A percentile compares a stretch with the other conserved stretches of the same genome.
phyloP scores from a whole-genome alignment of 2,329 filamentous ascomycete genomes.

The Penicillium brevicompactum region DNA sequence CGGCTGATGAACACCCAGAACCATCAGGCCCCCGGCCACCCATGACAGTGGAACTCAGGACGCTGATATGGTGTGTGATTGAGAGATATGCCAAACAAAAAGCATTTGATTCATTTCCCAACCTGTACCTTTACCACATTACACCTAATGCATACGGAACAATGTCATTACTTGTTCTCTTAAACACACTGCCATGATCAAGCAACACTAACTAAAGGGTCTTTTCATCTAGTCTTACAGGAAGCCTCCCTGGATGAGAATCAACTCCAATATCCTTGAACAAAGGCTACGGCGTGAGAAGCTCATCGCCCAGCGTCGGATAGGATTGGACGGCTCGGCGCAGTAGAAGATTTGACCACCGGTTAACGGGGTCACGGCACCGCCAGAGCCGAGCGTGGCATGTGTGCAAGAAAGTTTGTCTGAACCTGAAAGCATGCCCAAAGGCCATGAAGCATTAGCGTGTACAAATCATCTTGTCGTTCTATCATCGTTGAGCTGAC shows the following conservation, averaged over 20 bases:
- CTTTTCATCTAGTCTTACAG: slow-evolving; percentile 7
- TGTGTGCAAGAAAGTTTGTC: too few species aligned
- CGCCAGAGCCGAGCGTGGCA: too few species aligned
- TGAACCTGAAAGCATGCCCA: too few species aligned
- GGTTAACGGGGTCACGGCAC: too few species aligned
- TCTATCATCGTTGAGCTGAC: too few species aligned
- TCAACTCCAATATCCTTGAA: slow-evolving; percentile 37
- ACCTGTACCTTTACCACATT: slow-evolving; percentile 1
- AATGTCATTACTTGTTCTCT: background rate
- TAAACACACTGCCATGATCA: background rate
- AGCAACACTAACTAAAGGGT: background rate
- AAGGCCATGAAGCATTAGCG: too few species aligned
- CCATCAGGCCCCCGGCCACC: slow-evolving; percentile 11
- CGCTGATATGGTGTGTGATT: slow-evolving; percentile 37
- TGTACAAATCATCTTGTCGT: too few species aligned
- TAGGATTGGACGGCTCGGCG: too few species aligned
- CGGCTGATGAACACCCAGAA: slow-evolving; percentile 41
- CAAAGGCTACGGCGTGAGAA: slow-evolving; percentile 42
- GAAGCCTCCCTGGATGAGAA: slow-evolving; percentile 20
- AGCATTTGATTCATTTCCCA: slow-evolving; percentile 11
- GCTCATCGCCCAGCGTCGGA: slow-evolving; percentile 37
- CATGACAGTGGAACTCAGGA: slow-evolving; percentile 26
- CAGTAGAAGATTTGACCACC: too few species aligned
- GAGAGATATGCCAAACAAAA: slow-evolving; percentile 2
- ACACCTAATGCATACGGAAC: slow-evolving; percentile 13